A percentile compares a stretch with the other conserved stretches of the same genome.
Conservation (phyloP, 352 stramenopile species). For the Chrysophaeum taylorii region DNA sequence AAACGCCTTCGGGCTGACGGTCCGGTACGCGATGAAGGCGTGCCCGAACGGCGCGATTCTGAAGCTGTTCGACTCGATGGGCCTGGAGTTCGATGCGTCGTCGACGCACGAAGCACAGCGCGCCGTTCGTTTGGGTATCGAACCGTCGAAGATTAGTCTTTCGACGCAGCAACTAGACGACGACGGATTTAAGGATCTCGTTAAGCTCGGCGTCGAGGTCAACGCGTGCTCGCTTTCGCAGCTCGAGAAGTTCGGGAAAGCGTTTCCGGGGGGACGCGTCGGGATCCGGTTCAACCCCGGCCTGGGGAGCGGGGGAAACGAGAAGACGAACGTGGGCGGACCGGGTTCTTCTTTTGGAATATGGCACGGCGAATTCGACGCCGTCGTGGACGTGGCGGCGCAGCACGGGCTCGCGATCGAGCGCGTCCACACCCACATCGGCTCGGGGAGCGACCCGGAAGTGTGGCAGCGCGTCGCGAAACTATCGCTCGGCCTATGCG, state of each 20-base stretch:
- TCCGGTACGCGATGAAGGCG: constrained; percentile 75
- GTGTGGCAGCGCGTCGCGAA: constrained; percentile 63
- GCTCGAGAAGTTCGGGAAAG: constrained; percentile 57
- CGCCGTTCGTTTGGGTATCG: constrained; percentile 55
- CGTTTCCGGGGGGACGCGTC: constrained; percentile 52
- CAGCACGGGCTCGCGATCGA: constrained; percentile 61
- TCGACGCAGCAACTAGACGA: constrained; percentile 63
- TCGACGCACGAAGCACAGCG: constrained; percentile 60
- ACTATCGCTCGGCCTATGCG: constrained; percentile 55
- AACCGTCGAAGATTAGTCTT: constrained; percentile 56
- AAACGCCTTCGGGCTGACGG: constrained; percentile 67
- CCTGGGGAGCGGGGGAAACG: constrained; percentile 65
- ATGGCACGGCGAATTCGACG: constrained; percentile 53
- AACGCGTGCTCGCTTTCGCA: constrained; percentile 72
- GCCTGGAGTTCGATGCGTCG: constrained; percentile 69
- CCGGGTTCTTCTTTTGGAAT: constrained; percentile 68
- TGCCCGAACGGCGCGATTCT: constrained; percentile 64
- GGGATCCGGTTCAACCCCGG: constrained; percentile 72
- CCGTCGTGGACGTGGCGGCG: constrained; percentile 58
- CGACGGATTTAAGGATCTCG: constrained; percentile 60
- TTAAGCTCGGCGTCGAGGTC: constrained; percentile 61
- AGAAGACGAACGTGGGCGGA: constrained; percentile 65
- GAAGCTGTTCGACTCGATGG: constrained; percentile 53
- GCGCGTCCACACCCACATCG: constrained; percentile 76
- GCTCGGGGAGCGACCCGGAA: constrained; percentile 62